These are phyloP conservation scores for Coemansia sp. DNA, from an alignment of 192 early-diverging fungal genomes.

Conservation along the genomic window DNA sequence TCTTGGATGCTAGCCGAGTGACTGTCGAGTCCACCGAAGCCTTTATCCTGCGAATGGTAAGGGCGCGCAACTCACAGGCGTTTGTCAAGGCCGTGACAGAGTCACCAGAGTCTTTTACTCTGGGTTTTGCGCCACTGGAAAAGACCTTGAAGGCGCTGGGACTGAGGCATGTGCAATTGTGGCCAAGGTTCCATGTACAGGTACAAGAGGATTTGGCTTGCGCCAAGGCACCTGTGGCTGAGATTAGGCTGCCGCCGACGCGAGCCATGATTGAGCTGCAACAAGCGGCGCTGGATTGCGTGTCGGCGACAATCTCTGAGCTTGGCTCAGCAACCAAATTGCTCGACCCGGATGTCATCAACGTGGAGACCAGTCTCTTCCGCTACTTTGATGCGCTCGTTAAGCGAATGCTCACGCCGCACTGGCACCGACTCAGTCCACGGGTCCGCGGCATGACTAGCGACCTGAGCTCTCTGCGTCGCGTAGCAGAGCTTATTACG, in stretches of 20 bases:
- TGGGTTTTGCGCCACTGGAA: conserved; percentile 85
- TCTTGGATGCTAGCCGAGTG: conserved; percentile 84
- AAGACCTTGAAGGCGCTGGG: conserved; percentile 78
- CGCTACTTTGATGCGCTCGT: conserved; percentile 80
- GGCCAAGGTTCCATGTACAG: conserved; percentile 65
- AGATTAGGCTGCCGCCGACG: conserved; percentile 75
- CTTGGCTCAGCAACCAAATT: conserved; percentile 63
- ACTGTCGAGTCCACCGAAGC: conserved; percentile 79
- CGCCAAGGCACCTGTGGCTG: conserved; percentile 60
- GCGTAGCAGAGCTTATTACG: conserved; percentile 71
- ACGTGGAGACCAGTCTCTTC: conserved; percentile 82
- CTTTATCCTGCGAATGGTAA: conserved; percentile 80
- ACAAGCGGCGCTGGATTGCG: conserved; percentile 76
- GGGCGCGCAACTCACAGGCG: conserved; percentile 73
- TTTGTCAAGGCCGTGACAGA: conserved; percentile 97
- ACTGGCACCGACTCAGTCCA: conserved; percentile 79
- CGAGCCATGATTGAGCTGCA: conserved; percentile 82
- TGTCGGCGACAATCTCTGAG: conserved; percentile 75
- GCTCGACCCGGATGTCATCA: conserved; percentile 77
- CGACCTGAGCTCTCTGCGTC: conserved; percentile 72
- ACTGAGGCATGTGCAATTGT: conserved; percentile 77
- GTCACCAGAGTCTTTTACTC: conserved; percentile 71
- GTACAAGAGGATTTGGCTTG: conserved; percentile 55
- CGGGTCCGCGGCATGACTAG: conserved; percentile 71
- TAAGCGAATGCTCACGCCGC: conserved; percentile 70